These are phyloP conservation scores for Entoloma clypeatum DNA, from an alignment of 1,284 basidiomycete genomes.

Conservation along the genomic window DNA sequence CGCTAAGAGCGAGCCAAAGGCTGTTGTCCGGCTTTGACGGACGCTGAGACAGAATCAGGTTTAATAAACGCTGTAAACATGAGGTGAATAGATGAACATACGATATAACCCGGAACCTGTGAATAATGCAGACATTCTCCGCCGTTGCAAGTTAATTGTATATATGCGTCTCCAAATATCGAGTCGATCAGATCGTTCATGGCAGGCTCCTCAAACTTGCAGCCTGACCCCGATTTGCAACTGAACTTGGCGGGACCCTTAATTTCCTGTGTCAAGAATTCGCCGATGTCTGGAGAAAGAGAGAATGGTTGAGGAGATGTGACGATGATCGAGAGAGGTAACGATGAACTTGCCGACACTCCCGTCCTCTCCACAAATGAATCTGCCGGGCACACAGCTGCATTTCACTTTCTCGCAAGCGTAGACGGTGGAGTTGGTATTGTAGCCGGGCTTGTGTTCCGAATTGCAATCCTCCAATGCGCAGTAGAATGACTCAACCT, in stretches of 20 bases:
- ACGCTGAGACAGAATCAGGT: conserved; percentile 36
- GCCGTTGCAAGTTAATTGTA: conserved; percentile 82
- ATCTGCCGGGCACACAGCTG: conserved; percentile 86
- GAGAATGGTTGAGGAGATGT: not conserved
- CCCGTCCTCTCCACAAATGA: conserved; percentile 94
- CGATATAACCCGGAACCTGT: conserved; percentile 89
- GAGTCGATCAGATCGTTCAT: conserved; percentile 95
- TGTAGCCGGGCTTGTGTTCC: conserved; percentile 48
- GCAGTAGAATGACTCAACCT: conserved; percentile 95
- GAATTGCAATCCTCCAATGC: conserved; percentile 68
- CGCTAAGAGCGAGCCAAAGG: conserved; percentile 79
- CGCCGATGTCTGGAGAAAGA: conserved; percentile 73
- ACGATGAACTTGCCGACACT: conserved; percentile 72
- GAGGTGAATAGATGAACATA: conserved; percentile 35
- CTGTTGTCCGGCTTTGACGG: conserved; percentile 81
- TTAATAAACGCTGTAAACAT: not conserved
- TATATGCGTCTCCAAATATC: conserved; percentile 90
- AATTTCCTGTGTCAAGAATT: conserved; percentile 89
- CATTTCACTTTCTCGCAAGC: conserved; percentile 83
- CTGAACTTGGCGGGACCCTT: conserved; percentile 87
- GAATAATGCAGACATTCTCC: conserved; percentile 95
- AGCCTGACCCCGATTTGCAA: conserved; percentile 73
- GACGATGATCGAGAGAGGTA: not conserved
- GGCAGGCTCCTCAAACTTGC: conserved; percentile 90
- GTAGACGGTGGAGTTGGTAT: conserved; percentile 73